Conservation (phyloP, 805 yeast genomes). For the Teunomyces tritomae region DNA sequence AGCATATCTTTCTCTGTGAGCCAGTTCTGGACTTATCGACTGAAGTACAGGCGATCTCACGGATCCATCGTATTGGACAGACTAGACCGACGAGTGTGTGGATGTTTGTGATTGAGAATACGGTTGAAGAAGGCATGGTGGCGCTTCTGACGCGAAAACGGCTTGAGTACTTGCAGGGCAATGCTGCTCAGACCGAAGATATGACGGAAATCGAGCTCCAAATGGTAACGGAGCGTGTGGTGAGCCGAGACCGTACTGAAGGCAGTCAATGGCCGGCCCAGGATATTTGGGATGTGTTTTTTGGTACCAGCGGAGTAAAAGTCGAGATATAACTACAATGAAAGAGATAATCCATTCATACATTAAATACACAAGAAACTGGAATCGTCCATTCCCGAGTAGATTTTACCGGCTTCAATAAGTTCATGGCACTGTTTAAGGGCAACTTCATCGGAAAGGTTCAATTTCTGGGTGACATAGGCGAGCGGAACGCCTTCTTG, state of each 20-base stretch:
- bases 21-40: constrained; percentile 85
- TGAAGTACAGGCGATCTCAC: constrained; percentile 87
- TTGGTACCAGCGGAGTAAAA: constrained; percentile 24
- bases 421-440: constrained; percentile 49
- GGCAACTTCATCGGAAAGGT: constrained; percentile 48
- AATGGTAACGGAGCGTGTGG: constrained; percentile 52
- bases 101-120: constrained; percentile 80
- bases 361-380: constrained; percentile 9
- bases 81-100: constrained; percentile 78
- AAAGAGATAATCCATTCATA: constrained; percentile 2
- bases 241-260: constrained; percentile 38
- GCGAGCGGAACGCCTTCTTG: constrained; percentile 74
- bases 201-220: constrained; percentile 48
- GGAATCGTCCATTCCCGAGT: constrained; percentile 65
- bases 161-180: constrained; percentile 36
- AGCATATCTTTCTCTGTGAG: constrained; percentile 88
- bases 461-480: constrained; percentile 56
- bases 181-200: constrained; percentile 3
- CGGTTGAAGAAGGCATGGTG: constrained; percentile 88
- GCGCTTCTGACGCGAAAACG: constrained; percentile 64
- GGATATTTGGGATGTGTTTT: constrained; percentile 65
- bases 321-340: no score
- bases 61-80: constrained; percentile 94
- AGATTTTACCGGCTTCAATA: constrained; percentile 66
- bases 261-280: constrained; percentile 59